These are phyloP conservation scores for Warburgia ugandensis DNA, from an alignment of 164 flowering plant species.

Conservation along the genomic window DNA sequence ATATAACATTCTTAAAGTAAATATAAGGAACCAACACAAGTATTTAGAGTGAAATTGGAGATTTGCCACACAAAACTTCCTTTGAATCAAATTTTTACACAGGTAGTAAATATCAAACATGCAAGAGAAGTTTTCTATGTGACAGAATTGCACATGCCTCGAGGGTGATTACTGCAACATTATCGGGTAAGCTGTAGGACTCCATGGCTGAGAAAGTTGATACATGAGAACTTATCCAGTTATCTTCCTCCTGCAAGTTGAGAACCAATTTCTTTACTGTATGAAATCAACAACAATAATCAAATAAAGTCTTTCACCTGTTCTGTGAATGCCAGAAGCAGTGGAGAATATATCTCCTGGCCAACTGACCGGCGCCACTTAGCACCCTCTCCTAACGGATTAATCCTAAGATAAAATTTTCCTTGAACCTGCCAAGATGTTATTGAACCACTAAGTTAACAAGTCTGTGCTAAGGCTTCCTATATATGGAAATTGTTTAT, in stretches of 20 bases:
- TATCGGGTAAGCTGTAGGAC: slow-evolving; percentile 68
- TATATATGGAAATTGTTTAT: neutral
- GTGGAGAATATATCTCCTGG: slow-evolving; percentile 95
- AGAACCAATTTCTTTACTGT: slow-evolving; percentile 5
- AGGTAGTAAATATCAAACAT: neutral
- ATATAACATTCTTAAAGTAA: neutral
- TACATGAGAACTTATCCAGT: slow-evolving; percentile 39
- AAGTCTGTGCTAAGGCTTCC: neutral
- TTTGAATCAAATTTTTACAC: neutral
- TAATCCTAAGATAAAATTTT: slow-evolving; percentile 66
- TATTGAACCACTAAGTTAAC: too few species aligned
- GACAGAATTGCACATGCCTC: too few species aligned
- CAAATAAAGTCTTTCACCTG: slow-evolving; percentile 35
- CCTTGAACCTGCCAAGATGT: slow-evolving; percentile 60
- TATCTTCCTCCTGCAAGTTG: slow-evolving; percentile 53
- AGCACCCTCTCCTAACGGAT: slow-evolving; percentile 87
- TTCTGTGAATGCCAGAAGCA: slow-evolving; percentile 83
- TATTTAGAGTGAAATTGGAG: neutral
- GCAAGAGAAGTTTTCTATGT: neutral
- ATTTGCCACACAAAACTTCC: neutral
- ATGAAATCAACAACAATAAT: neutral
- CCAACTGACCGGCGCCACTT: slow-evolving; percentile 92
- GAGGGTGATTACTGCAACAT: slow-evolving; percentile 70
- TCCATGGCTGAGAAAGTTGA: slow-evolving; percentile 57
- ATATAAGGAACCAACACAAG: neutral